Percentiles rank a stretch among this genome's conserved stretches.
Evolutionary conservation across 1,284 basidiomycete genomes (phyloP).

Genomic region (Butyriboletus appendiculatus): DNA sequence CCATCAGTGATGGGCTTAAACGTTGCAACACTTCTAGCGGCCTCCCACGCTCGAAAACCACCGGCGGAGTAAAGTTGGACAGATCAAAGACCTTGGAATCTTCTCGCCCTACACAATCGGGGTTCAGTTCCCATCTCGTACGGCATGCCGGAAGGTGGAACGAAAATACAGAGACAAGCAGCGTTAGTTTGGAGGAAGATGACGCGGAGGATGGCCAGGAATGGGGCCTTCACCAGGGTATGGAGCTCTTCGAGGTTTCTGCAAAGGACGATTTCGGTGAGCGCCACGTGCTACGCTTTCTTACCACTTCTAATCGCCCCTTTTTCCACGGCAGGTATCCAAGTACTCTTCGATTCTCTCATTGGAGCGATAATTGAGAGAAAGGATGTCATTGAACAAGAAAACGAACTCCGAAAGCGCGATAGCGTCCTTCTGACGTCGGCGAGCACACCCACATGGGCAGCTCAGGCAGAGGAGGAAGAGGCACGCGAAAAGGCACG

Average conservation of each 20-base stretch:
- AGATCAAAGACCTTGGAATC: constrained; percentile 50
- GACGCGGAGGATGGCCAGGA: constrained; percentile 66
- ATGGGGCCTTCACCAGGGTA: constrained; percentile 77
- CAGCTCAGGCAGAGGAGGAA: constrained; percentile 77
- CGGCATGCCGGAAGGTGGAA: constrained; percentile 50
- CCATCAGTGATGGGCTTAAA: constrained; percentile 42
- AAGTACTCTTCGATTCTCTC: constrained; percentile 72
- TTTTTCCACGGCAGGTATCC: constrained; percentile 57
- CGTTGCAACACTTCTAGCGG: constrained; percentile 48
- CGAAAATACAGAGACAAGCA: constrained; percentile 58
- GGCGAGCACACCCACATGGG: constrained; percentile 65
- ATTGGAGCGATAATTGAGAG: constrained; percentile 75
- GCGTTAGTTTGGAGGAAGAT: constrained; percentile 66
- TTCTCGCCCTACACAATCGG: constrained; percentile 50
- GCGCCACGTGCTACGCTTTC: constrained; percentile 24
- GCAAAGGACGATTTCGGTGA: constrained; percentile 80
- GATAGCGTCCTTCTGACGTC: constrained; percentile 77
- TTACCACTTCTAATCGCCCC: constrained; percentile 10
- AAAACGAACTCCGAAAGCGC: constrained; percentile 74
- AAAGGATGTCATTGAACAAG: constrained; percentile 75
- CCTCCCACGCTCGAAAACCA: constrained; percentile 41
- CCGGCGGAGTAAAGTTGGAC: constrained; percentile 36
- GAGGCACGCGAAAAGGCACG: constrained; percentile 70
- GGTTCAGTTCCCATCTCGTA: constrained; percentile 56
- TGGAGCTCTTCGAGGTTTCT: constrained; percentile 85